Percentiles rank a stretch among this genome's conserved stretches.
These are phyloP conservation scores for Pholiota molesta DNA, from an alignment of 768 basidiomycete genomes.

Conservation along the genomic window DNA sequence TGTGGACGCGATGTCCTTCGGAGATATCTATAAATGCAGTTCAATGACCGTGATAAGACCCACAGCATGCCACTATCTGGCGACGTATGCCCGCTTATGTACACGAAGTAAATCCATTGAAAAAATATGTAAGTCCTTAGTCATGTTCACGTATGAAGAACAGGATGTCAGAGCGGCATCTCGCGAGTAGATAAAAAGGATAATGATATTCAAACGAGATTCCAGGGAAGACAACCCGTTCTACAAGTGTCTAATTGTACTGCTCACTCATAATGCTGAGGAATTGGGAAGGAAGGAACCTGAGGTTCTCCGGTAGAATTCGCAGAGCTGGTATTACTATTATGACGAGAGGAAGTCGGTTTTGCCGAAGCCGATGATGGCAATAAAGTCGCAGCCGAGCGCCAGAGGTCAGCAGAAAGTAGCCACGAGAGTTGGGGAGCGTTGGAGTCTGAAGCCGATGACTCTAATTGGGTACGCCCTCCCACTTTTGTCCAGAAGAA, in stretches of 20 bases:
- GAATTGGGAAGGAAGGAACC: constrained; percentile 43
- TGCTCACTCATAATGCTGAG: constrained; percentile 30
- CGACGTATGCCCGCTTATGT: no score
- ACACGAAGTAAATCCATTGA: neutral
- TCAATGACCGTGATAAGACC: neutral
- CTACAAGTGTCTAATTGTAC: neutral
- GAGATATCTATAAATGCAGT: neutral
- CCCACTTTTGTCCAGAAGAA: constrained; percentile 45
- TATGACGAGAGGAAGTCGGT: constrained; percentile 8
- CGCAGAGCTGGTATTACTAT: constrained; percentile 10
- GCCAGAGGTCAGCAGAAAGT: constrained; percentile 23
- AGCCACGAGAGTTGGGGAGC: constrained; percentile 22
- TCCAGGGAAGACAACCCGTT: no score
- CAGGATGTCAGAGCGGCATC: neutral
- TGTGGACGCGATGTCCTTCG: no score
- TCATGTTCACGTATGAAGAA: neutral
- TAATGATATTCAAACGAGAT: constrained; percentile 1
- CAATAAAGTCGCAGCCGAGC: constrained; percentile 23
- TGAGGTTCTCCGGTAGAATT: constrained; percentile 8
- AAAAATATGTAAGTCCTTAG: neutral
- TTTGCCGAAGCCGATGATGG: constrained; percentile 9
- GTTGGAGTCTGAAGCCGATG: constrained; percentile 24
- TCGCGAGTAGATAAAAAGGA: constrained; percentile 1
- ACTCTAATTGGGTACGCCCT: constrained; percentile 26
- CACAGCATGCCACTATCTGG: neutral